Percentiles rank a stretch among this genome's conserved stretches.
Conservation (phyloP, 768 basidiomycete genomes). For the Chalciporus piperatus region DNA sequence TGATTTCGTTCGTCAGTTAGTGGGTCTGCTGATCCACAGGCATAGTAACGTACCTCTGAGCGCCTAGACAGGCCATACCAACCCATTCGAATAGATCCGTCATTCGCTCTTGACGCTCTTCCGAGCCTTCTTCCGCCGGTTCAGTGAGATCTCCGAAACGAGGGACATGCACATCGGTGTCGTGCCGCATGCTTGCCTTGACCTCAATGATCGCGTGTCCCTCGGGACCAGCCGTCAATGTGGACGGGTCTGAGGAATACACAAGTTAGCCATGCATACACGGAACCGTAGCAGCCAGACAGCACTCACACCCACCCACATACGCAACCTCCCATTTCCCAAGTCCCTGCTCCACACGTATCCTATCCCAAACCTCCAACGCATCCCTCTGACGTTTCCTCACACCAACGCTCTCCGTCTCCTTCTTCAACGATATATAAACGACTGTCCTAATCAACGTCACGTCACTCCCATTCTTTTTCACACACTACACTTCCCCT, state of each 20-base stretch:
- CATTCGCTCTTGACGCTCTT: constrained; percentile 50
- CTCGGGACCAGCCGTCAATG: background rate
- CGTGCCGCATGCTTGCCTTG: constrained; percentile 21
- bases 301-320: constrained; percentile 27
- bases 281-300: background rate
- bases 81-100: constrained; percentile 66
- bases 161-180: constrained; percentile 42
- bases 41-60: constrained; percentile 75
- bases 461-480: background rate
- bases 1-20: background rate
- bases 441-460: constrained; percentile 40
- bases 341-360: constrained; percentile 33
- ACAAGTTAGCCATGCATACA: background rate
- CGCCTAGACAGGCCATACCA: constrained; percentile 63
- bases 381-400: constrained; percentile 40
- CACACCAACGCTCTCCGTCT: constrained; percentile 35
- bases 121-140: constrained; percentile 33
- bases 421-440: constrained; percentile 41
- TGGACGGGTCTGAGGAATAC: background rate
- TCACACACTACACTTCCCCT: too few species aligned
- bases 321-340: constrained; percentile 47
- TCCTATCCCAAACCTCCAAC: constrained; percentile 49
- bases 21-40: too few species aligned
- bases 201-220: constrained; percentile 11
- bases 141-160: constrained; percentile 26